A percentile compares a stretch with the other conserved stretches of the same genome.
Evolutionary conservation across 2,329 filamentous ascomycete genomes (phyloP).

Genomic region (Colletotrichum camelliae): DNA sequence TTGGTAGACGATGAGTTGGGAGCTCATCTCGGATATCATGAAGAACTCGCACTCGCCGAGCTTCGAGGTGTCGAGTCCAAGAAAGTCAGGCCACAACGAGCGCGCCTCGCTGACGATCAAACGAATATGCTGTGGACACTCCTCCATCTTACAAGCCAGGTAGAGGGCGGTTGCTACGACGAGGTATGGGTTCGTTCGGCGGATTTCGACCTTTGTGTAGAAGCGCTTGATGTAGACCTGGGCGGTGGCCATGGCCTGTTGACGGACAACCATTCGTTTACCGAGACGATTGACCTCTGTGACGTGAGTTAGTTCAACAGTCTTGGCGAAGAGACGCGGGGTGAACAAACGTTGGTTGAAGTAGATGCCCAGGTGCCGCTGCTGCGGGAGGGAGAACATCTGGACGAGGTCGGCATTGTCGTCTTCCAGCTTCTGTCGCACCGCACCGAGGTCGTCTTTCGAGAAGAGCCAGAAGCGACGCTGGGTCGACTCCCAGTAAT

Average conservation of each 20-base stretch:
- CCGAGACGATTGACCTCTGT: constrained; percentile 82
- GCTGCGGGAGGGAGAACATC: constrained; percentile 82
- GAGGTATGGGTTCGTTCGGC: constrained; percentile 91
- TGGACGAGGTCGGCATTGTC: constrained; percentile 76
- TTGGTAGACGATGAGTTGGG: constrained; percentile 88
- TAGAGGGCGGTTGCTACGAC: constrained; percentile 94
- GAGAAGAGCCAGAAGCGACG: constrained; percentile 85
- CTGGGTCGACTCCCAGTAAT: constrained; percentile 97
- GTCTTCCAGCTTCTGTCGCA: constrained; percentile 79
- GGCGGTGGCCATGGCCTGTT: constrained; percentile 92
- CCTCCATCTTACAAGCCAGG: constrained; percentile 97
- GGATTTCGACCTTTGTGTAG: constrained; percentile 89
- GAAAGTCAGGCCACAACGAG: constrained; percentile 81
- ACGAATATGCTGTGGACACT: constrained; percentile 94
- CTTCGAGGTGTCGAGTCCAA: constrained; percentile 78
- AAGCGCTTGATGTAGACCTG: constrained; percentile 95
- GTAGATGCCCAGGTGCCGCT: constrained; percentile 85
- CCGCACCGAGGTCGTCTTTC: constrained; percentile 72
- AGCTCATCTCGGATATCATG: constrained; percentile 89
- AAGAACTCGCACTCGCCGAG: constrained; percentile 94
- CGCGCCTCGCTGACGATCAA: constrained; percentile 87
- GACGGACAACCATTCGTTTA: constrained; percentile 82
- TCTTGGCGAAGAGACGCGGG: background rate
- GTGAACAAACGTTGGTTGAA: constrained; percentile 77
- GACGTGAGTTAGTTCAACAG: constrained; percentile 1